These are phyloP conservation scores for Phytophthora melonis DNA, from an alignment of 352 stramenopile genomes.

Conservation along the genomic window DNA sequence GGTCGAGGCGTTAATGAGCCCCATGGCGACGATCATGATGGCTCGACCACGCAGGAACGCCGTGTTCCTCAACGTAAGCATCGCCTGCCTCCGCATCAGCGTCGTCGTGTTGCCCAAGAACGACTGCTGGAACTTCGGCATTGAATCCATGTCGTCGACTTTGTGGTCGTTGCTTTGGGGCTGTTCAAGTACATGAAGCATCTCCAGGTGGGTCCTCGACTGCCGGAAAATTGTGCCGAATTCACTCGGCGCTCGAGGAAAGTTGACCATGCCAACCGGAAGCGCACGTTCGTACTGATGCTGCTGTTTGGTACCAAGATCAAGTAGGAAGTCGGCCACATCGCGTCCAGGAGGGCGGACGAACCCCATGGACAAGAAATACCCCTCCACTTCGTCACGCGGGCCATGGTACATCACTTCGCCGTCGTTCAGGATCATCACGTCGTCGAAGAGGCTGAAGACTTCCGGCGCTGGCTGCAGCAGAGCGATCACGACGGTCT, in stretches of 20 bases:
- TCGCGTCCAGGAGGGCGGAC: slow-evolving; percentile 49
- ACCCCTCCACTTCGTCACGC: slow-evolving; percentile 56
- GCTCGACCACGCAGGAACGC: slow-evolving; percentile 41
- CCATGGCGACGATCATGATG: slow-evolving; percentile 46
- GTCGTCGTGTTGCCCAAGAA: slow-evolving; percentile 36
- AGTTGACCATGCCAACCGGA: slow-evolving; percentile 2
- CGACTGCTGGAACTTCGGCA: slow-evolving; percentile 45
- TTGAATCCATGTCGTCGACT: slow-evolving; percentile 30
- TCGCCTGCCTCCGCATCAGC: slow-evolving; percentile 54
- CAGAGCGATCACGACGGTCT: slow-evolving; percentile 42
- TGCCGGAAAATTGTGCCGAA: slow-evolving; percentile 37
- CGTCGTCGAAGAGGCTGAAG: too few relatives aligned
- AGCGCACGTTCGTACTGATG: slow-evolving; percentile 35
- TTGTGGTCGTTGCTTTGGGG: slow-evolving; percentile 25
- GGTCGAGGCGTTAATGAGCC: slow-evolving; percentile 41
- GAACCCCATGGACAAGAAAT: slow-evolving; percentile 82
- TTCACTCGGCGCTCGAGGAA: slow-evolving; percentile 32
- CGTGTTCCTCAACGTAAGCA: slow-evolving; percentile 53
- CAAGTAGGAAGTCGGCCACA: slow-evolving; percentile 52
- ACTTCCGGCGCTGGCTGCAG: not conserved
- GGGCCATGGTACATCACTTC: slow-evolving; percentile 50
- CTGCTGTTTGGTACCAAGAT: slow-evolving; percentile 50
- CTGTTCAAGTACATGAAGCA: slow-evolving; percentile 27
- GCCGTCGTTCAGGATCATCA: too few relatives aligned
- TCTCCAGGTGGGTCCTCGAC: slow-evolving; percentile 33